Percentiles rank a stretch among this genome's conserved stretches.
These are phyloP conservation scores for Symbiotaphrina buchneri DNA, from an alignment of 495 filamentous ascomycete genomes.

Conservation along the genomic window DNA sequence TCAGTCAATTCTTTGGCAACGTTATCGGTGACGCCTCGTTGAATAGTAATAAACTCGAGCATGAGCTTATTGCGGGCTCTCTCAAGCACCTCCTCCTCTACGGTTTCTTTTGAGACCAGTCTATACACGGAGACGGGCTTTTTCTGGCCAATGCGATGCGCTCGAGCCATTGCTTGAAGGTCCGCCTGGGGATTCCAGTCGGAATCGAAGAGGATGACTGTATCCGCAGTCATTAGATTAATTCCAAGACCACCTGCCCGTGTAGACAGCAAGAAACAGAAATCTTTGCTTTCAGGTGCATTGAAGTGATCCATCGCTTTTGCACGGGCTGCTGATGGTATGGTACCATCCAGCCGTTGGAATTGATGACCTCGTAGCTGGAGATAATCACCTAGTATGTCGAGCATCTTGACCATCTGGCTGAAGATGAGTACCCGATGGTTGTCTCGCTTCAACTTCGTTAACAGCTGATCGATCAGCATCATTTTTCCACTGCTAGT, in stretches of 20 bases:
- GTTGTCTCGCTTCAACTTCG: constrained; percentile 73
- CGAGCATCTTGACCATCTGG: constrained; percentile 98
- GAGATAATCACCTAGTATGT: constrained; percentile 86
- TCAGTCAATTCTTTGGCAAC: constrained; percentile 50
- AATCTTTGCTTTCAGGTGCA: constrained; percentile 77
- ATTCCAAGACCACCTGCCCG: constrained; percentile 91
- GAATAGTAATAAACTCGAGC: constrained; percentile 95
- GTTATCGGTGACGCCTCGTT: constrained; percentile 84
- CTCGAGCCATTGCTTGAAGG: constrained; percentile 93
- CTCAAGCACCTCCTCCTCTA: constrained; percentile 93
- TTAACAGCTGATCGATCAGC: constrained; percentile 78
- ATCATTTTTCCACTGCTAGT: constrained; percentile 99
- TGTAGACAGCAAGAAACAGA: constrained; percentile 89
- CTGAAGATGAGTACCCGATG: constrained; percentile 97
- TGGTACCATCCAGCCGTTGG: constrained; percentile 88
- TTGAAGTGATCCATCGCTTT: constrained; percentile 97
- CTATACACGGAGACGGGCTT: constrained; percentile 88
- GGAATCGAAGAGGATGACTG: constrained; percentile 93
- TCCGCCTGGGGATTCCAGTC: constrained; percentile 99
- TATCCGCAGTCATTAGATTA: constrained; percentile 97
- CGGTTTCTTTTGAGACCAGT: constrained; percentile 89
- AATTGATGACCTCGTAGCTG: constrained; percentile 73
- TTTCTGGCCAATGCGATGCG: constrained; percentile 93
- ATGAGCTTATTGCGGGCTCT: constrained; percentile 93
- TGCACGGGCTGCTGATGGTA: constrained; percentile 59